Evolutionary conservation across 768 basidiomycete genomes (phyloP), one percentile per base, ranked within the genome.

Genomic region (Podaxis rugospora): DNA sequence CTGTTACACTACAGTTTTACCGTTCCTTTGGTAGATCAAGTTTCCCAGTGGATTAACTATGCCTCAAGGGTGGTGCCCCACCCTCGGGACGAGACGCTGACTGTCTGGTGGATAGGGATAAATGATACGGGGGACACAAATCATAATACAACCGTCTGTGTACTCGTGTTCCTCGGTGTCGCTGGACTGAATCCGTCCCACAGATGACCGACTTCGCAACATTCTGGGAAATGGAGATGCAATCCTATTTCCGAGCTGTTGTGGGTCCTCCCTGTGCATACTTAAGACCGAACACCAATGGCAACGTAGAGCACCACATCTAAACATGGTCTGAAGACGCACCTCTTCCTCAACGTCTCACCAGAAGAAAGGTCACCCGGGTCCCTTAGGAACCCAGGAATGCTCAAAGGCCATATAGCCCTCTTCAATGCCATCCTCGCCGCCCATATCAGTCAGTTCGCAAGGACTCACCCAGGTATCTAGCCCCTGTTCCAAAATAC

Each of bases 31-130:
- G 76, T 80, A 7, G 75, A 79, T 51, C 77, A 83, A 63, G 82
- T 83, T 5, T 74, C 74, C 36, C 82, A 83, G 66, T 85, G 79
- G 79, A 68, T 67, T 11, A 63, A 67, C 3, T 82, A 76, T 64
- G 82, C 78, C 0, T 73, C 80, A 5, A 66, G 73, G 28, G 70
- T 80, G 21, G 68, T 83, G 6, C 79, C 82, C 2, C 80, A 80
- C 63, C 78, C 78, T 2, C 55, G 66, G 1, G 70, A 64, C 11
- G 67, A 79, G 58, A 83, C 82, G 2, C 67, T 84, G 32, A 78
- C 80, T 3, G 72, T 76, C 3, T 85, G 83, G 83, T 85, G 81
- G 81, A 83, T 83, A 59, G 83, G 83, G 7, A 83, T 83, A 56
- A 85, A 83, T 69, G 83, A 84, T 64, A 83, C 82, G 7, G 80